phyloP scores from a whole-genome alignment of 208 protist genomes.

The Plasmodiophora brassicae region DNA sequence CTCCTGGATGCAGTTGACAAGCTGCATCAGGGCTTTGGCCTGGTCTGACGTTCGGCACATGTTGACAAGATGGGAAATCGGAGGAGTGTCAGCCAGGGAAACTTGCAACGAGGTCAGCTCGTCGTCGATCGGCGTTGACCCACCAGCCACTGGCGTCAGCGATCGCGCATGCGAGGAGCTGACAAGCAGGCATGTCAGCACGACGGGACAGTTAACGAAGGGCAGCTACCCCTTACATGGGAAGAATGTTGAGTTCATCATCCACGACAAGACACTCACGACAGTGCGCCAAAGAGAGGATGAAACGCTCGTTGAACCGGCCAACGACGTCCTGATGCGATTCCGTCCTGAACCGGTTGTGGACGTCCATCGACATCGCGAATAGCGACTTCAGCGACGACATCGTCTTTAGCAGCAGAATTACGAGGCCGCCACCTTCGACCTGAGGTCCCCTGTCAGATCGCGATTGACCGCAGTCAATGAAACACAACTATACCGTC shows the following conservation, averaged over 20 bases:
- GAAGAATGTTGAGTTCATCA: conserved; percentile 95
- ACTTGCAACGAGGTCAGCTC: background rate
- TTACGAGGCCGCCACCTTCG: conserved; percentile 92
- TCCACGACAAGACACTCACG: conserved; percentile 88
- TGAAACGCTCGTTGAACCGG: conserved; percentile 98
- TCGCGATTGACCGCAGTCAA: background rate
- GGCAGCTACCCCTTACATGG: background rate
- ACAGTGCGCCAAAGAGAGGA: conserved; percentile 91
- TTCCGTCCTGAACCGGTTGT: conserved; percentile 63
- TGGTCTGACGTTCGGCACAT: conserved; percentile 85
- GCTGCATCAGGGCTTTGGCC: conserved; percentile 88
- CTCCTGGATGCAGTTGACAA: conserved; percentile 93
- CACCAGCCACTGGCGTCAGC: background rate
- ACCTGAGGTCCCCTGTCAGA: background rate
- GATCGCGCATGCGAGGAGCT: background rate
- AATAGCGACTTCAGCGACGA: conserved; percentile 89
- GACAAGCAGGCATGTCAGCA: background rate
- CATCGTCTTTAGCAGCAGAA: conserved; percentile 94
- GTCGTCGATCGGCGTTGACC: background rate
- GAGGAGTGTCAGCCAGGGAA: conserved; percentile 51
- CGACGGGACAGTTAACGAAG: background rate
- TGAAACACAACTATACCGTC: conserved; percentile 82
- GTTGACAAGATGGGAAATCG: conserved; percentile 80
- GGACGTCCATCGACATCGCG: conserved; percentile 97
- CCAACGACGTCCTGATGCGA: conserved; percentile 78